phyloP scores from a whole-genome alignment of 768 basidiomycete genomes.

The Phaeotremella skinneri region DNA sequence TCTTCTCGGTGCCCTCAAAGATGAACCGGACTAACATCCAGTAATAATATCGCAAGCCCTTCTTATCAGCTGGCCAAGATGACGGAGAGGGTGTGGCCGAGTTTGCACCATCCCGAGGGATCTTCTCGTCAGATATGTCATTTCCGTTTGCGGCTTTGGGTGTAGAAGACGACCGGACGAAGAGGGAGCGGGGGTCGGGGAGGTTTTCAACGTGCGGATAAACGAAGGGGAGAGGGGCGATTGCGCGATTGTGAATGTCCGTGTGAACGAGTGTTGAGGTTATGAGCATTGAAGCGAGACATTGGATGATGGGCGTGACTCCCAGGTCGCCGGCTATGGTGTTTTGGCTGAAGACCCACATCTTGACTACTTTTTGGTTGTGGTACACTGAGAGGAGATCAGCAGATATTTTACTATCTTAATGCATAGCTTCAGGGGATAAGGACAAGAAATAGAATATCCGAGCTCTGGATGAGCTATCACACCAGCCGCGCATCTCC shows the following conservation, averaged over 20 bases:
- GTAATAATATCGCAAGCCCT: conserved; percentile 31
- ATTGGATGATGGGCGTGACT: conserved; percentile 49
- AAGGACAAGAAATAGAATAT: too few relatives aligned
- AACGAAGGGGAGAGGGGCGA: conserved; percentile 48
- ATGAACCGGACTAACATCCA: conserved; percentile 49
- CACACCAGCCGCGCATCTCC: too few relatives aligned
- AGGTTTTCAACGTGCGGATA: conserved; percentile 50
- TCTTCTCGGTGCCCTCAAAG: conserved; percentile 51
- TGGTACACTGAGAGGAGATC: conserved; percentile 23
- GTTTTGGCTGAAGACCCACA: conserved; percentile 49
- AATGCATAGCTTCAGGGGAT: too few relatives aligned
- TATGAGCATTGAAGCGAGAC: conserved; percentile 48
- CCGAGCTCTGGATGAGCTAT: too few relatives aligned
- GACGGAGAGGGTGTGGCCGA: not conserved
- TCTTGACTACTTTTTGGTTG: conserved; percentile 26
- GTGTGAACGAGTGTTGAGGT: conserved; percentile 52
- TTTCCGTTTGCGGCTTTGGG: not conserved
- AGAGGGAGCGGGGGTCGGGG: conserved; percentile 40
- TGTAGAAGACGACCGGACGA: conserved; percentile 5
- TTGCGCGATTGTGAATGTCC: conserved; percentile 44
- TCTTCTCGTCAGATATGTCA: not conserved
- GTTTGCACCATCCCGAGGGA: not conserved
- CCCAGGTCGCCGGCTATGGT: conserved; percentile 50
- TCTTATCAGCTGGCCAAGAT: conserved; percentile 1
- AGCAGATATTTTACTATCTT: too few relatives aligned